Conservation (phyloP, 169 alveolate species). For the Eimeria praecox region DNA sequence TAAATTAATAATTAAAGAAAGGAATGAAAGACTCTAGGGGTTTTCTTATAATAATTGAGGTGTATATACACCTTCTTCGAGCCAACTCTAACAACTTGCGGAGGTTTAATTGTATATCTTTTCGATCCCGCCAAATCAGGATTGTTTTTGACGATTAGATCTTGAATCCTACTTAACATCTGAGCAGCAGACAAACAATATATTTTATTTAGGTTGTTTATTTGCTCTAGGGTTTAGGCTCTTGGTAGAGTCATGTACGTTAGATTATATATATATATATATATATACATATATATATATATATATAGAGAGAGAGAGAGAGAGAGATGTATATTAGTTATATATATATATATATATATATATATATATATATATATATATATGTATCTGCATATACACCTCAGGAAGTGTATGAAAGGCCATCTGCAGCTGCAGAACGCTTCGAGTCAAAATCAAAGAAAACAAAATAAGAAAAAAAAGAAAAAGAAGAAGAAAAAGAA, state of each 20-base stretch:
- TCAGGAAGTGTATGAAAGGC: background rate
- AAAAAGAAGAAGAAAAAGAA: background rate
- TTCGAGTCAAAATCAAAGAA: conserved; percentile 56
- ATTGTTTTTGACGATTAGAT: conserved; percentile 91
- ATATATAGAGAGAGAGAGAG: too few relatives aligned
- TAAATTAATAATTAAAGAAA: too few relatives aligned
- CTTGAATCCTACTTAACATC: conserved; percentile 92
- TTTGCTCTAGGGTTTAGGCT: background rate
- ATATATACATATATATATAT: conserved; percentile 2
- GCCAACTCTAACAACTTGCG: conserved; percentile 97
- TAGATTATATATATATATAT: background rate
- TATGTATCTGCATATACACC: too few relatives aligned
- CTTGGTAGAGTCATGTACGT: background rate
- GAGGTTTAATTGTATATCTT: conserved; percentile 94
- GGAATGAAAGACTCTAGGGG: too few relatives aligned
- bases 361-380: too few relatives aligned
- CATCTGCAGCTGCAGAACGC: too few relatives aligned
- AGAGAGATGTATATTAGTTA: too few relatives aligned
- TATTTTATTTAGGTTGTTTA: too few relatives aligned
- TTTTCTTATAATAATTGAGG: too few relatives aligned
- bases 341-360: too few relatives aligned
- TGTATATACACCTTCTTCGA: conserved; percentile 91
- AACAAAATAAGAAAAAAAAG: conserved; percentile 27
- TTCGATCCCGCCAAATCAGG: conserved; percentile 94
- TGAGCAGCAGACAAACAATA: conserved; percentile 43